Conservation (phyloP, 2,329 filamentous ascomycete genomes). For the Penicillium sp. region DNA sequence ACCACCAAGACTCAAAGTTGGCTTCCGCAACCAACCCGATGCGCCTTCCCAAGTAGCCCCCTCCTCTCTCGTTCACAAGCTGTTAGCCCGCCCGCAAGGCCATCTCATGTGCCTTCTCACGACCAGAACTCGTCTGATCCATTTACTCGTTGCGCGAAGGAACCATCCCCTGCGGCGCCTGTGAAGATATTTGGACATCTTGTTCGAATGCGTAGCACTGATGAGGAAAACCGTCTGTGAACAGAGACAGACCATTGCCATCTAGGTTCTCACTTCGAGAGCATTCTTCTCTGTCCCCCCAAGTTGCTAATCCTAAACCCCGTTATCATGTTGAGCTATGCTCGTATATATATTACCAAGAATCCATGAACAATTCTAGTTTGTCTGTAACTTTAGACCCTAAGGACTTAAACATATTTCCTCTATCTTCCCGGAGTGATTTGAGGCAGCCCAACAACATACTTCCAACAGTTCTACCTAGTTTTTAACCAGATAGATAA, state of each 20-base stretch:
- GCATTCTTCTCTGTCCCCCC: background rate
- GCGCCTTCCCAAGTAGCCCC: constrained; percentile 4
- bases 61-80: background rate
- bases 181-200: constrained; percentile 29
- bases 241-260: background rate
- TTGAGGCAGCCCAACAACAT: too few relatives aligned
- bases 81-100: background rate
- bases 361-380: too few relatives aligned
- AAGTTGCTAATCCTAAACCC: background rate
- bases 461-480: too few relatives aligned
- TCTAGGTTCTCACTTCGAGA: too few relatives aligned
- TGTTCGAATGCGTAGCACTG: constrained; percentile 8
- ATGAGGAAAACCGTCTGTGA: background rate
- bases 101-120: background rate
- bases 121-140: background rate
- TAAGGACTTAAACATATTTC: too few relatives aligned
- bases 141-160: background rate
- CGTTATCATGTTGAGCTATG: background rate
- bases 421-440: too few relatives aligned
- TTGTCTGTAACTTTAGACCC: too few relatives aligned
- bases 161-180: background rate
- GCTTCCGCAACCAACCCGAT: constrained; percentile 23
- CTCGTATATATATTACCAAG: too few relatives aligned
- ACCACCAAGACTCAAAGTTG: constrained; percentile 19
- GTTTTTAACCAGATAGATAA: too few relatives aligned